phyloP scores from a whole-genome alignment of 2,329 filamentous ascomycete genomes.

The Fusarium sp. region DNA sequence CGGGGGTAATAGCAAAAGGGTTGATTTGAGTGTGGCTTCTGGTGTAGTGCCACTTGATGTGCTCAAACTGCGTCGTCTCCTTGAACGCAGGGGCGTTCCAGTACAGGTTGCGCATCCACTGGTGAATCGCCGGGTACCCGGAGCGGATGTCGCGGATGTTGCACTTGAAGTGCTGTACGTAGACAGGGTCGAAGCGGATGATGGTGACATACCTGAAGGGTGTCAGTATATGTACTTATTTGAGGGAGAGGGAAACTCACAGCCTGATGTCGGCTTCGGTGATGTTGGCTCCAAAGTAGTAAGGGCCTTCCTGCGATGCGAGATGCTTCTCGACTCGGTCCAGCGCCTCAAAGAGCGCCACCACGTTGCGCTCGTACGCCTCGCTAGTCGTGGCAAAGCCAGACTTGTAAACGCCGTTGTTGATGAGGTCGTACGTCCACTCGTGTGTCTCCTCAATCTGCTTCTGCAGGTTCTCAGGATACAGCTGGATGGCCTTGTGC shows the following conservation, averaged over 20 bases:
- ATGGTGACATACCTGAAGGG: constrained; percentile 71
- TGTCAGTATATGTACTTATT: background rate
- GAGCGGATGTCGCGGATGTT: constrained; percentile 87
- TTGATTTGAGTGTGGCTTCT: constrained; percentile 75
- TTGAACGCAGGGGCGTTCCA: constrained; percentile 84
- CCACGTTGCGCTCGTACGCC: constrained; percentile 82
- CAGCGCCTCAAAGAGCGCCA: constrained; percentile 78
- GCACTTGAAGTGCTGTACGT: constrained; percentile 90
- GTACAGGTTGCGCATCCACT: constrained; percentile 86
- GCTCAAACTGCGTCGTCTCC: constrained; percentile 89
- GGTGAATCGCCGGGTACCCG: constrained; percentile 84
- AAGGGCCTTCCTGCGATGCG: constrained; percentile 64
- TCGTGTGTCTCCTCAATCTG: constrained; percentile 82
- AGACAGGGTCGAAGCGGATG: constrained; percentile 80
- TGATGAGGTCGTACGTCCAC: constrained; percentile 83
- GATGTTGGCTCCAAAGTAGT: constrained; percentile 78
- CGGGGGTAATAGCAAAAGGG: constrained; percentile 79
- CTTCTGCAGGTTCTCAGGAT: constrained; percentile 71
- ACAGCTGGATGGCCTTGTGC: constrained; percentile 72
- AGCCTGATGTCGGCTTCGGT: constrained; percentile 88
- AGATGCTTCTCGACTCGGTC: constrained; percentile 83
- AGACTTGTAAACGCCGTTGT: constrained; percentile 79
- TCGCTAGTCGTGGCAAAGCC: constrained; percentile 88
- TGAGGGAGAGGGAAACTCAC: constrained; percentile 49
- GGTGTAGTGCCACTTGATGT: constrained; percentile 87